A percentile compares a stretch with the other conserved stretches of the same genome.
Evolutionary conservation across 768 basidiomycete genomes (phyloP).

Genomic region (Xanthoconium purpureum): DNA sequence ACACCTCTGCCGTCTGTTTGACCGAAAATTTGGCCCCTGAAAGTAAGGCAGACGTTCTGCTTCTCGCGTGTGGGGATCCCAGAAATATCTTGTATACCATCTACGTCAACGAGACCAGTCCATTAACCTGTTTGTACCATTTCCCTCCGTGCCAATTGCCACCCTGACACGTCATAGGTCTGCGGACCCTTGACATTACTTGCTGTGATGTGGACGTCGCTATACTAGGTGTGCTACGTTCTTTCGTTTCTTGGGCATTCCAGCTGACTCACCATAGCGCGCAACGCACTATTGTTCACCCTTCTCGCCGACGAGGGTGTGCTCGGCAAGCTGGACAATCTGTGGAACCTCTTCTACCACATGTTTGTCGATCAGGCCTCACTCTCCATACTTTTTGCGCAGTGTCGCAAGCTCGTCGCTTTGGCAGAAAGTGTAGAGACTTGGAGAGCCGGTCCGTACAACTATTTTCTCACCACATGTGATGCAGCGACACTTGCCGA

Average conservation of each 20-base stretch:
- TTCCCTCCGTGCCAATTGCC: not conserved
- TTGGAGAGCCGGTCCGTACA: conserved; percentile 28
- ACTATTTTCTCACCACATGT: conserved; percentile 21
- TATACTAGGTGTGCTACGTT: conserved; percentile 19
- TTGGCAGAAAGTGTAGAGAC: conserved; percentile 14
- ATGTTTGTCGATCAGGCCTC: conserved; percentile 19
- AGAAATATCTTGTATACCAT: conserved; percentile 51
- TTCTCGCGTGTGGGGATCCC: conserved; percentile 57
- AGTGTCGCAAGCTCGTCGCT: conserved; percentile 27
- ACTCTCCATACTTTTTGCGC: conserved; percentile 17
- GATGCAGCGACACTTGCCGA: conserved; percentile 17
- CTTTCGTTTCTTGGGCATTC: not conserved
- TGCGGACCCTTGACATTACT: conserved; percentile 24
- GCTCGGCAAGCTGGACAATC: conserved; percentile 3
- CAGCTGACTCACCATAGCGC: conserved; percentile 15
- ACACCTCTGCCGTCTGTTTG: conserved; percentile 51
- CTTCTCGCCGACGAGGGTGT: conserved; percentile 21
- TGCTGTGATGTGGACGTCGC: conserved; percentile 31
- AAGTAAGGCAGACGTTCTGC: conserved; percentile 36
- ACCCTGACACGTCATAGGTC: conserved; percentile 6
- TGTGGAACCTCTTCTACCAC: conserved; percentile 31
- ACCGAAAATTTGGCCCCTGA: conserved; percentile 47
- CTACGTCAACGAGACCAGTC: conserved; percentile 14
- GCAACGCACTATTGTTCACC: conserved; percentile 29
- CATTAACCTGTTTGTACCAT: conserved; percentile 4